These are phyloP conservation scores for Colletotrichum horii DNA, from an alignment of 2,329 filamentous ascomycete genomes.

Conservation along the genomic window DNA sequence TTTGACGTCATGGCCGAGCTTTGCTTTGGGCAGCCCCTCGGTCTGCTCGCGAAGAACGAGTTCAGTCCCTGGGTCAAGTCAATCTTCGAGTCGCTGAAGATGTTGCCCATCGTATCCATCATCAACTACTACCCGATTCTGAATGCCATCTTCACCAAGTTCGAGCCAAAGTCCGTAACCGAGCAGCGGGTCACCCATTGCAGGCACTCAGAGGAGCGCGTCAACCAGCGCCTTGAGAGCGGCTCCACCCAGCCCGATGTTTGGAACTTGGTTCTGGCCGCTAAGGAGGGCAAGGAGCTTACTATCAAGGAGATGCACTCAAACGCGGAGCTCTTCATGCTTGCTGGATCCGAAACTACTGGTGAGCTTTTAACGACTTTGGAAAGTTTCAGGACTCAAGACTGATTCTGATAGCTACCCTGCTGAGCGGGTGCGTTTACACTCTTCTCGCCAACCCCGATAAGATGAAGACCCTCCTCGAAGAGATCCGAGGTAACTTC, in stretches of 20 bases:
- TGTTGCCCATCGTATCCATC: constrained; percentile 26
- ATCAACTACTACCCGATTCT: constrained; percentile 28
- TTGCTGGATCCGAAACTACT: constrained; percentile 38
- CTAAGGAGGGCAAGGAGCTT: constrained; percentile 20
- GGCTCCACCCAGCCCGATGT: constrained; percentile 29
- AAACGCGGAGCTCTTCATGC: constrained; percentile 26
- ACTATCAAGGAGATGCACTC: constrained; percentile 15
- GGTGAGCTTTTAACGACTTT: constrained; percentile 20
- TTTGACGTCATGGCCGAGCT: constrained; percentile 28
- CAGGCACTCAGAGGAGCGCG: constrained; percentile 28
- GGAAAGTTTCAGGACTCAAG: constrained; percentile 20
- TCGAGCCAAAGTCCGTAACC: constrained; percentile 27
- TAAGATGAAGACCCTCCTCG: constrained; percentile 32
- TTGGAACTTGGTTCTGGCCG: constrained; percentile 28
- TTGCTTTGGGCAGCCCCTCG: constrained; percentile 24
- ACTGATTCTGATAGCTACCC: constrained; percentile 31
- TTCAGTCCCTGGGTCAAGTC: constrained; percentile 26
- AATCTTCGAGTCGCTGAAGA: constrained; percentile 27
- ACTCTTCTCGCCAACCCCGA: constrained; percentile 33
- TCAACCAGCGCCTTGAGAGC: constrained; percentile 29
- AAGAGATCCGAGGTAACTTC: constrained; percentile 43
- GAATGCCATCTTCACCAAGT: constrained; percentile 20
- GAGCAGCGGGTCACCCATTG: constrained; percentile 25
- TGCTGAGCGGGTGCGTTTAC: constrained; percentile 29
- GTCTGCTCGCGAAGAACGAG: constrained; percentile 21